These are phyloP conservation scores for Paramecium primaurelia DNA, from an alignment of 73 alveolate genomes.

Conservation along the genomic window DNA sequence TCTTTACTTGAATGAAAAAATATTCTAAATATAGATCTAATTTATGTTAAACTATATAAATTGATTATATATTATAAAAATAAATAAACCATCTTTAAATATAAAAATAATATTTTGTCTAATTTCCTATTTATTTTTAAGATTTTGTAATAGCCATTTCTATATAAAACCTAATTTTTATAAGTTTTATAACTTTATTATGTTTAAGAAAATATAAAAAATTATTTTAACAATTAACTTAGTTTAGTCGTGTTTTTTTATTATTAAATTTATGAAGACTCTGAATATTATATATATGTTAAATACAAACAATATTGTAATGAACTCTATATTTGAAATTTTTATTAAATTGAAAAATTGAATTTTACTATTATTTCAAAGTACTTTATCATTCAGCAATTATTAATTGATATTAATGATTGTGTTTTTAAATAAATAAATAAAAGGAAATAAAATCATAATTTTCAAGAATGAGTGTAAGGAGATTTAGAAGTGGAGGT, in stretches of 20 bases:
- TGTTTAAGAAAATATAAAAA: neutral
- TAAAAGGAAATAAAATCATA: neutral
- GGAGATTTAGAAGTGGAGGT: slow-evolving; percentile 14
- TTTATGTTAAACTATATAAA: neutral
- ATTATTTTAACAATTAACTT: too few relatives aligned
- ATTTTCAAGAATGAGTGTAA: neutral
- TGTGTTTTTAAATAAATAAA: neutral
- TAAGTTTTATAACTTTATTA: too few relatives aligned
- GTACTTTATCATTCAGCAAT: neutral
- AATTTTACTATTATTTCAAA: neutral
- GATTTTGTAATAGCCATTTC: too few relatives aligned
- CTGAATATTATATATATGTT: neutral
- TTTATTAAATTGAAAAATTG: neutral
- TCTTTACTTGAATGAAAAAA: neutral
- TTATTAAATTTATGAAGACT: neutral
- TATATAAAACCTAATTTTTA: too few relatives aligned
- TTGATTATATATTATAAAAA: neutral
- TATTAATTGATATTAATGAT: neutral
- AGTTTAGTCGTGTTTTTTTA: neutral
- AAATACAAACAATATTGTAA: neutral
- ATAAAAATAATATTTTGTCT: neutral
- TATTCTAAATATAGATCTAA: neutral
- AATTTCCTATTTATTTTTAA: neutral
- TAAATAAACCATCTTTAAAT: neutral
- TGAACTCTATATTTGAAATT: neutral